A percentile compares a stretch with the other conserved stretches of the same genome.
phyloP scores from a whole-genome alignment of 108 stramenopile genomes.

The Nitzschia sp. region DNA sequence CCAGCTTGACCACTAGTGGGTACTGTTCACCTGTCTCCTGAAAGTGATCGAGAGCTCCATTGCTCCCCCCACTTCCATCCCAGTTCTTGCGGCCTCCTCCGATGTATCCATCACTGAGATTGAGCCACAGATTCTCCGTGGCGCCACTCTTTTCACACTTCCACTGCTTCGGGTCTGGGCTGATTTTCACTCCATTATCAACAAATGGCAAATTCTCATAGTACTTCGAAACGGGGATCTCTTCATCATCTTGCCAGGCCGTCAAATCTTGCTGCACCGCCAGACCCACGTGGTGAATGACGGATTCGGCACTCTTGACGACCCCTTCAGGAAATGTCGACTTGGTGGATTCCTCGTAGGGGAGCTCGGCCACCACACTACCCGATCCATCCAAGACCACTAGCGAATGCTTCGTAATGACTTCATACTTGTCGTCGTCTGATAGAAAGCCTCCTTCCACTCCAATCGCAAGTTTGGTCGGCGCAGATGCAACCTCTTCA shows the following conservation, averaged over 20 bases:
- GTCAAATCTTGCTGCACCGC: conserved; percentile 77
- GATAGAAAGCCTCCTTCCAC: conserved; percentile 93
- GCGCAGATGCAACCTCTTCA: conserved; percentile 12
- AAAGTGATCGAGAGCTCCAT: conserved; percentile 96
- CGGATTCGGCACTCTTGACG: conserved; percentile 65
- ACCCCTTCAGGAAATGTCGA: conserved; percentile 67
- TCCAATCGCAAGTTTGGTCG: conserved; percentile 90
- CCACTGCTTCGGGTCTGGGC: conserved; percentile 71
- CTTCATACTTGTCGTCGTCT: conserved; percentile 81
- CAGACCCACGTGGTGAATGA: conserved; percentile 89
- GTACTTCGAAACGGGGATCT: conserved; percentile 76
- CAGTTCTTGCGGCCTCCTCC: conserved; percentile 98
- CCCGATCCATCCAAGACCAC: conserved; percentile 60
- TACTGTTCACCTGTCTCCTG: conserved; percentile 86
- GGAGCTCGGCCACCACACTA: conserved; percentile 43
- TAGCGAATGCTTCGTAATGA: conserved; percentile 70
- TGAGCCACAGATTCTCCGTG: conserved; percentile 97
- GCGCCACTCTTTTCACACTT: conserved; percentile 76
- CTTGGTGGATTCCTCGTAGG: conserved; percentile 61
- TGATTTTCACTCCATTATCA: conserved; percentile 76
- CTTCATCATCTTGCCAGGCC: conserved; percentile 84
- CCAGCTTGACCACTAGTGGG: conserved; percentile 97
- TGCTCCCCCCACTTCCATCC: conserved; percentile 96
- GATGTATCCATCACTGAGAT: conserved; percentile 95
- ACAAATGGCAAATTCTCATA: conserved; percentile 65